Conservation (phyloP, 495 filamentous ascomycete genomes). For the Penicillium longicatenatum region DNA sequence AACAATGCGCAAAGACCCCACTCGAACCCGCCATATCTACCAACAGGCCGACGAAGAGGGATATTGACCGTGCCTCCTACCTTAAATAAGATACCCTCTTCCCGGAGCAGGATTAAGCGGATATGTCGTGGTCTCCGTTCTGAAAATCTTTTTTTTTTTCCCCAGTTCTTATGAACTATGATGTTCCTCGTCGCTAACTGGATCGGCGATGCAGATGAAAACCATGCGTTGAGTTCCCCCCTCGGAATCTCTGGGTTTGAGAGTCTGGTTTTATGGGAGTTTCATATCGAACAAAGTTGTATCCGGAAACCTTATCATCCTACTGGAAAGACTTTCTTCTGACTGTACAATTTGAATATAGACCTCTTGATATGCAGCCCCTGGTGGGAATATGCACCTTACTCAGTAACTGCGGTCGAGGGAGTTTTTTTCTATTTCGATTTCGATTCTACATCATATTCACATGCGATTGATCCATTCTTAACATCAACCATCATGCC, state of each 20-base stretch:
- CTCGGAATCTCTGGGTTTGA: constrained; percentile 2
- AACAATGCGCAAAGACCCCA: constrained; percentile 88
- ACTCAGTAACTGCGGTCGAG: neutral
- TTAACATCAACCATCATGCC: neutral
- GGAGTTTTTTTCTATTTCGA: neutral
- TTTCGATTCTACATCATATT: neutral
- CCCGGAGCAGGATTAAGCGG: constrained; percentile 11
- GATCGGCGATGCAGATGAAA: constrained; percentile 35
- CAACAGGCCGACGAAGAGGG: constrained; percentile 76
- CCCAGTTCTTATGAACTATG: constrained; percentile 15
- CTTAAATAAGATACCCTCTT: constrained; percentile 3
- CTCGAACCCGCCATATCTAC: constrained; percentile 82
- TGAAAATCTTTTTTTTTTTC: constrained; percentile 13
- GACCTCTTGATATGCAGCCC: neutral
- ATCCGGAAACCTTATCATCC: neutral
- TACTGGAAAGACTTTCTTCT: neutral
- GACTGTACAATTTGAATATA: neutral
- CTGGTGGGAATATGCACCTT: neutral
- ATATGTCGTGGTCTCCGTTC: constrained; percentile 13
- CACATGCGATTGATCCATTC: neutral
- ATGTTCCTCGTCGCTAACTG: constrained; percentile 38
- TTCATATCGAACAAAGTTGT: neutral
- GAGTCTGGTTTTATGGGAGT: constrained; percentile 5
- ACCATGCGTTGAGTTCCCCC: constrained; percentile 8
- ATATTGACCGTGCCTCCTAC: constrained; percentile 27